Base-by-base conservation (phyloP, 352 stramenopile genomes). In the Pelagophyceae sp. region DNA sequence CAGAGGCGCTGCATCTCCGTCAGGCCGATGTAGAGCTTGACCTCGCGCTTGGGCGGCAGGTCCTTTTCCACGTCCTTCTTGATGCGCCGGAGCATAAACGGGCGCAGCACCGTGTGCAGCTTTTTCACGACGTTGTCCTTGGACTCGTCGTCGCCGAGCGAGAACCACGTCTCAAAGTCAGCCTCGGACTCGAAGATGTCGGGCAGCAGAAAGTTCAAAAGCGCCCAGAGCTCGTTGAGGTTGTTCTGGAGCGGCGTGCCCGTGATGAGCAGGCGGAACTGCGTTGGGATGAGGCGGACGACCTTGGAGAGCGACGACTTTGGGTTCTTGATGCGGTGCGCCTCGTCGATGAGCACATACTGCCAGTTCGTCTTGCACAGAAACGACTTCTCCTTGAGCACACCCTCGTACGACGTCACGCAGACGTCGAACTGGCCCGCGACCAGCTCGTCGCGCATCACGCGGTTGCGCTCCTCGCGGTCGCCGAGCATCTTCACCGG, bases 261-360 rank as follows among this genome's bases (percentile, higher is more conserved):
- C 0, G 92, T 96, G 80, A 96, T 95, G 35, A 96, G 82, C 77
- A 96, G 84, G 23, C 91, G 86, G 81, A 95, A 90, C 61, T 38
- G 61, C 61, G 67, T 74, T 32, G 63, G 63, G 63, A 93, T 91
- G 27, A 80, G 38, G 60, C 71, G 60, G 29, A 76, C 71, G 15
- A 77, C 37, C 17, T 45, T 38, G 45, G 45, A 37, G 0, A 77
- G 25, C n/a, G 72, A 32, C 40, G 72, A 72, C 27, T 77, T 72
- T 15, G 54, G 50, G 51, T 77, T 77, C 58, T 78, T 72, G n/a
- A 83, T 75, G 69, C 94, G 89, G 80, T 99, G 96, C 15, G 94
- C 96, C 85, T 99, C 96, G 82, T 99, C 96, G 83, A 99, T 98
- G 38, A 99, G 91, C 76, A 99, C 75, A 80, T 99, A 99, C 60